Percentiles rank a stretch among this genome's conserved stretches.
Conservation (phyloP, 2,329 filamentous ascomycete genomes). For the Colletotrichum sp. region DNA sequence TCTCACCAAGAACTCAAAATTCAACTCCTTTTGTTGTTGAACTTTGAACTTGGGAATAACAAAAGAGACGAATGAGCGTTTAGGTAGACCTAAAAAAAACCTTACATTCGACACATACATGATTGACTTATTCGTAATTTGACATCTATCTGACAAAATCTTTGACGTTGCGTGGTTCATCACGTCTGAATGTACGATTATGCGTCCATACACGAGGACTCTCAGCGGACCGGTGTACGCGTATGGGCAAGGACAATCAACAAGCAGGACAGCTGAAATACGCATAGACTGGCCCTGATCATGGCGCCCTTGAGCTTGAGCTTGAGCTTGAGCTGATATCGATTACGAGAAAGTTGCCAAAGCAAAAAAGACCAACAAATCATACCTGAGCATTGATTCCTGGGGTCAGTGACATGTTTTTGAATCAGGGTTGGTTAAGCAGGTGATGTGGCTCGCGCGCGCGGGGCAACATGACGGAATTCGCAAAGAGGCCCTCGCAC, state of each 20-base stretch:
- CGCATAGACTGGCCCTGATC: neutral
- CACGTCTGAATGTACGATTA: neutral
- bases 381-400: neutral
- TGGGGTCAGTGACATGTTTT: neutral
- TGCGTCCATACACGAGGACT: neutral
- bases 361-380: neutral
- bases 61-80: no score
- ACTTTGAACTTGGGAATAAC: no score
- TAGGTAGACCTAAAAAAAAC: no score
- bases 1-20: fast-evolving
- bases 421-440: neutral
- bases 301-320: fast-evolving
- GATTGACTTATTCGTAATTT: neutral
- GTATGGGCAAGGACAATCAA: neutral
- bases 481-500: neutral
- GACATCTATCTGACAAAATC: neutral
- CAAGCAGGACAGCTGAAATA: neutral
- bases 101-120: neutral
- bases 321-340: neutral
- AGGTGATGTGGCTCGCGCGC: neutral
- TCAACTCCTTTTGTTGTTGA: no score
- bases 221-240: neutral
- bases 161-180: neutral
- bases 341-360: neutral
- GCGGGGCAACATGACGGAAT: neutral